Conservation (phyloP, 352 stramenopile species). For the Phytophthora idaei region DNA sequence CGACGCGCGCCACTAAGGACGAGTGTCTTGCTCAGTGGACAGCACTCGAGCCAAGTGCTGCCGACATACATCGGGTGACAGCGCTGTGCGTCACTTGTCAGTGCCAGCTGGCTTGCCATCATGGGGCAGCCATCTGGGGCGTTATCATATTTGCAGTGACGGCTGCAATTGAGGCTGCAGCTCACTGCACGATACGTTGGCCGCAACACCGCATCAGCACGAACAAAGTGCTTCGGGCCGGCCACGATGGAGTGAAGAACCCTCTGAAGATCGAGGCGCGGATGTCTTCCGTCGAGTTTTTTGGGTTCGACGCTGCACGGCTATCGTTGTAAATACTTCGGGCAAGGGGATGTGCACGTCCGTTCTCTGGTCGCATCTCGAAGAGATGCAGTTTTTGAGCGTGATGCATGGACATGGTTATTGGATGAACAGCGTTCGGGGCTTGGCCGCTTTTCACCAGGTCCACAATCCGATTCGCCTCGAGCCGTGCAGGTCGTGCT, state of each 20-base stretch:
- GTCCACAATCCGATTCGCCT: conserved; percentile 39
- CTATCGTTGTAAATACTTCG: conserved; percentile 30
- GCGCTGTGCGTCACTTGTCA: background rate
- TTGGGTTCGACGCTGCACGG: background rate
- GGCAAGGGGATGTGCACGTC: conserved; percentile 13
- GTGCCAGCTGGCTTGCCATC: background rate
- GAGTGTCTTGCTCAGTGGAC: background rate
- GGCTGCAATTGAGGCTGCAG: background rate
- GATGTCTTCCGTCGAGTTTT: conserved; percentile 8
- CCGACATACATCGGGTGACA: conserved; percentile 14
- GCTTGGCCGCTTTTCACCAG: conserved; percentile 31
- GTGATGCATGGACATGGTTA: conserved; percentile 30
- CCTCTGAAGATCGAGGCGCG: background rate
- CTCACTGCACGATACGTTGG: background rate
- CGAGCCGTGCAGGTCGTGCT: conserved; percentile 19
- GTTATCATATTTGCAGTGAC: conserved; percentile 3
- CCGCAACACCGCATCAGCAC: background rate
- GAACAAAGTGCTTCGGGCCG: background rate
- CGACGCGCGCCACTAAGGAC: background rate
- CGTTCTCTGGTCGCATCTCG: conserved; percentile 10
- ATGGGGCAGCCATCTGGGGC: conserved; percentile 1
- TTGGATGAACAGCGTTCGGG: conserved; percentile 22
- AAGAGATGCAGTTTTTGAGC: conserved; percentile 42
- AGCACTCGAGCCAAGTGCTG: background rate
- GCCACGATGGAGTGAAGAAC: conserved; percentile 8